These are phyloP conservation scores for Oemleria cerasiformis DNA, from an alignment of 306 rosid genomes.

Conservation along the genomic window DNA sequence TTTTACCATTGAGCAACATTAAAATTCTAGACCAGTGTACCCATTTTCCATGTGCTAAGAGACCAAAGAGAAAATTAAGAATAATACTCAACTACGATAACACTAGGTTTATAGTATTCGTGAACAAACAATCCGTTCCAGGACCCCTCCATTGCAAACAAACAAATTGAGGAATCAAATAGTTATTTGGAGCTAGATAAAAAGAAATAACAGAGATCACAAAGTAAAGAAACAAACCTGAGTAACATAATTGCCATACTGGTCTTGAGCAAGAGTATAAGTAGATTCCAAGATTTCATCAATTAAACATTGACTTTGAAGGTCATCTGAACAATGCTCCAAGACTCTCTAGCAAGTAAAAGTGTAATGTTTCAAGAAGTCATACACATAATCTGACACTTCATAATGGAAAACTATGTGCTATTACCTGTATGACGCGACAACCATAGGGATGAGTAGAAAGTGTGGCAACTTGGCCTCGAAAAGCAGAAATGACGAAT, in stretches of 20 bases:
- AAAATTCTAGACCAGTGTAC: not conserved
- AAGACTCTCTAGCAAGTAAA: conserved; percentile 49
- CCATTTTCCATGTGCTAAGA: not conserved
- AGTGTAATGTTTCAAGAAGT: conserved; percentile 7
- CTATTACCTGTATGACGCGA: conserved; percentile 66
- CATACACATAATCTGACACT: conserved; percentile 12
- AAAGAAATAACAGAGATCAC: conserved; percentile 10
- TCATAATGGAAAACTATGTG: conserved; percentile 6
- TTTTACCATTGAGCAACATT: not conserved
- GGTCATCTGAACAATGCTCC: conserved; percentile 65
- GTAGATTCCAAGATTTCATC: conserved; percentile 62
- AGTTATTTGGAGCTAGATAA: not conserved
- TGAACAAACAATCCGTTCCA: not conserved
- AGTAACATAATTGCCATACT: conserved; percentile 72
- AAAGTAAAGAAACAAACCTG: conserved; percentile 43
- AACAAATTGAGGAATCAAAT: not conserved
- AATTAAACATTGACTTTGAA: conserved; percentile 41
- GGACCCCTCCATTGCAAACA: not conserved
- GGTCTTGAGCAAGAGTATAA: conserved; percentile 57
- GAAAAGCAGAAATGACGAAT: conserved; percentile 55
- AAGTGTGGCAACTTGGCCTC: conserved; percentile 47
- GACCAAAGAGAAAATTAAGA: not conserved
- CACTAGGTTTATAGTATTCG: not conserved
- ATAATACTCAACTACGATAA: not conserved
- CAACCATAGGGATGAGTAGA: conserved; percentile 75